These are phyloP conservation scores for Furcasterigmium sp. DNA, from an alignment of 2,329 filamentous ascomycete species.

Conservation along the genomic window DNA sequence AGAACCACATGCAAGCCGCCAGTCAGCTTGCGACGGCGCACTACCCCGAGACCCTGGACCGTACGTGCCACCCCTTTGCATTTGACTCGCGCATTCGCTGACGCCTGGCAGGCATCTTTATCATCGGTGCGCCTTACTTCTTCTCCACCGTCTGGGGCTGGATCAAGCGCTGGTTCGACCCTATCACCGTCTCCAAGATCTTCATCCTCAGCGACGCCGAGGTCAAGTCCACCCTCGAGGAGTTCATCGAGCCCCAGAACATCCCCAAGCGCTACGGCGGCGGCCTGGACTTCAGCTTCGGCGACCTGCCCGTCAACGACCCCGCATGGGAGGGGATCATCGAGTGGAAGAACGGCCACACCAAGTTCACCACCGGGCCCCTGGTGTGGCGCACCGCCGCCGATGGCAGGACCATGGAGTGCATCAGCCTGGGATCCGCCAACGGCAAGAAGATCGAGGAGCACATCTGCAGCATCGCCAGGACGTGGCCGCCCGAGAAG, in stretches of 20 bases:
- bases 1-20: slow-evolving; percentile 89
- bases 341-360: slow-evolving; percentile 46
- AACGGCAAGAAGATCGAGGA: slow-evolving; percentile 39
- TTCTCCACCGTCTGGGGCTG: slow-evolving; percentile 93
- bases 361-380: slow-evolving; percentile 51
- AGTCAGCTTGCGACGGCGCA: slow-evolving; percentile 84
- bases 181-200: slow-evolving; percentile 91
- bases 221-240: slow-evolving; percentile 68
- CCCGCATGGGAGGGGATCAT: slow-evolving; percentile 45
- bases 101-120: slow-evolving; percentile 39
- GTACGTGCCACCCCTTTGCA: slow-evolving; percentile 50
- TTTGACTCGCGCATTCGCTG: not conserved
- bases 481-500: slow-evolving; percentile 27
- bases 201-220: slow-evolving; percentile 76
- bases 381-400: slow-evolving; percentile 50
- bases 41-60: slow-evolving; percentile 89
- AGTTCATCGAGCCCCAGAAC: slow-evolving; percentile 76
- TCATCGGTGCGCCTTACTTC: slow-evolving; percentile 86
- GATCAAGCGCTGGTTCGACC: slow-evolving; percentile 94
- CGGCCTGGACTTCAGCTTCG: slow-evolving; percentile 76
- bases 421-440: slow-evolving; percentile 45
- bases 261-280: slow-evolving; percentile 91
- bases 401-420: slow-evolving; percentile 41
- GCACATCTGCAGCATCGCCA: slow-evolving; percentile 46
- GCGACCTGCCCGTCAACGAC: slow-evolving; percentile 70